Conservation (phyloP, 75 land plant species). For the Chamaecyparis obtusa region DNA sequence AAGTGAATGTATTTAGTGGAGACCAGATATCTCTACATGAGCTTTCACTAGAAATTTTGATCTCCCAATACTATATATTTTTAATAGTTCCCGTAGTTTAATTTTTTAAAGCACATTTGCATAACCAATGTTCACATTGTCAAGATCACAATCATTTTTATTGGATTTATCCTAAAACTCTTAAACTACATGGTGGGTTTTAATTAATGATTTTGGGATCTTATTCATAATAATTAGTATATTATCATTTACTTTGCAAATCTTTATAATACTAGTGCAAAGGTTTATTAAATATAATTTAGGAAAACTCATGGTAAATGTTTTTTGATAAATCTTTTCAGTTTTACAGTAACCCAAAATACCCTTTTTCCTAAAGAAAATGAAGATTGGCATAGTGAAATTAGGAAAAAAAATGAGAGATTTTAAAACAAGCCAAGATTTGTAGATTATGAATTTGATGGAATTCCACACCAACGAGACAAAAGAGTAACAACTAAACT, state of each 20-base stretch:
- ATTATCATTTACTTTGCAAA: neutral
- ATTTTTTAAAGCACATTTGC: neutral
- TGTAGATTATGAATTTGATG: too few relatives aligned
- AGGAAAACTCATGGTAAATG: neutral
- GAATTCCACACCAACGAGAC: neutral
- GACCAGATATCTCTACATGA: neutral
- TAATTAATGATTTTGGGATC: neutral
- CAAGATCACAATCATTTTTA: neutral
- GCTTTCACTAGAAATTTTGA: too few relatives aligned
- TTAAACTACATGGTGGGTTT: neutral
- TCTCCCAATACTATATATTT: neutral
- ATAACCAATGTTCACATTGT: neutral
- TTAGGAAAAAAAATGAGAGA: neutral
- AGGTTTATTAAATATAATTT: neutral
- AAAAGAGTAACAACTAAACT: neutral
- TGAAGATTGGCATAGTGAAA: too few relatives aligned
- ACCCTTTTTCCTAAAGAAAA: too few relatives aligned
- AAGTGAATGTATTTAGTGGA: too few relatives aligned
- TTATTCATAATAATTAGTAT: neutral
- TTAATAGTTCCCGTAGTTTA: neutral
- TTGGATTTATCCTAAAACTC: neutral
- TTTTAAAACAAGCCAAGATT: too few relatives aligned
- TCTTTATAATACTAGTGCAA: neutral
- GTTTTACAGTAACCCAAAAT: too few relatives aligned
- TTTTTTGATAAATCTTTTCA: too few relatives aligned